Evolutionary conservation across 805 yeast genomes (phyloP), one percentile per base, ranked within the genome.

Genomic region (Yarrowia sp.): DNA sequence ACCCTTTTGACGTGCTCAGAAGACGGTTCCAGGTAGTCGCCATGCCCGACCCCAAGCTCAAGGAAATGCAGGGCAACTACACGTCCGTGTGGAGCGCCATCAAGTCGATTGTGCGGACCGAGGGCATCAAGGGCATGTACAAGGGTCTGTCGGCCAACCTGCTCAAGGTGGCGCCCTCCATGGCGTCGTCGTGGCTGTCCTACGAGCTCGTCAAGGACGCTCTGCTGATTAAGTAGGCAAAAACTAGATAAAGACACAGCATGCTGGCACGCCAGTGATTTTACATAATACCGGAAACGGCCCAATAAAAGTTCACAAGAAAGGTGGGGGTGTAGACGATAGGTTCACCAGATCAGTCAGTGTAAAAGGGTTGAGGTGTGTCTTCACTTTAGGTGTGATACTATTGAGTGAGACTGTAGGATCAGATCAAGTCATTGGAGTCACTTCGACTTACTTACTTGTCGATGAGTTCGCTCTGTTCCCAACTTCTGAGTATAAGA

Each of bases 101-200:
- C 41, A 76, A 79, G 3, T 84, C 89, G 5, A 91, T 94, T 45
- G 87, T 89, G 70, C 82, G 79, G 71, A 79, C 82, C 22, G 98
- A 94, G 77, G 98, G 98, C 1, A 80, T 90, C 71, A 89, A 87
- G 77, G 98, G 96, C 72, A 79, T 88, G 41, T 82, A 91, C 65
- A 86, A 87, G 73, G 90, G 86, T 22, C 75, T 80, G 69, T 68
- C 75, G 2, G 95, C 97, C 1, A 92, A 92, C 75, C 82, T 91
- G 76, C 88, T 90, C 82, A 94, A 93, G 76, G 95, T 94, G 4
- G 90, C 92, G 58, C 98, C 98, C 0, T 88, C 95, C 14, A 94
- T 95, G 93, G 98, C 98, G 4, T 92, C 93, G 16, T 91, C 94
- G 70, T 94, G 98, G 97, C 82, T 92, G 73, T 87, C 91, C 65